Evolutionary conservation across 2,329 filamentous ascomycete genomes (phyloP).

Genomic region (Aspergillus awamori): DNA sequence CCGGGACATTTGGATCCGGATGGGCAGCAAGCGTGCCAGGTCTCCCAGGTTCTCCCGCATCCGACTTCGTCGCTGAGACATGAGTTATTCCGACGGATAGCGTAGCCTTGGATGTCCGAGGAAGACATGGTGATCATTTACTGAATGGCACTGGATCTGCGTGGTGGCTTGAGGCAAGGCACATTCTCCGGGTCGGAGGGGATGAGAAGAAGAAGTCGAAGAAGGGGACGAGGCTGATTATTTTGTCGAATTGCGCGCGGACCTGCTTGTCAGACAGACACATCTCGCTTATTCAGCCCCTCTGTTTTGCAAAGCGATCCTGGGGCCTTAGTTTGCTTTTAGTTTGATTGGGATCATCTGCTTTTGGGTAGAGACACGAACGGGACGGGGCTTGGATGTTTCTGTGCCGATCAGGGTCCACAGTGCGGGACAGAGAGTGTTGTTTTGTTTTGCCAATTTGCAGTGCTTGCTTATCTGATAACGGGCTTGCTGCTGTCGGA

Average conservation of each 20-base stretch:
- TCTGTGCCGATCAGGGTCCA: not conserved
- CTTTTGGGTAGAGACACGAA: not conserved
- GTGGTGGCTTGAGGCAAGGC: not conserved
- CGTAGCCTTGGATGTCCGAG: not conserved
- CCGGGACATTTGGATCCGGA: slow-evolving; percentile 3
- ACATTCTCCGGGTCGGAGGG: not conserved
- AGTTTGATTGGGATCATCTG: not conserved
- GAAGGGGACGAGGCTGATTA: not conserved
- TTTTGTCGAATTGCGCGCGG: not conserved
- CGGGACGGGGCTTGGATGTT: not conserved
- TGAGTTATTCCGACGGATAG: slow-evolving; percentile 6
- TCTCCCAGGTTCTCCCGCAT: slow-evolving; percentile 3
- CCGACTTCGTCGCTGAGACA: slow-evolving; percentile 5
- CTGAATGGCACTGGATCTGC: no score
- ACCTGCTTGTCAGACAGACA: not conserved
- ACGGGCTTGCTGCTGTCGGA: no score
- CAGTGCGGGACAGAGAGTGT: not conserved
- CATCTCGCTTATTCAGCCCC: not conserved
- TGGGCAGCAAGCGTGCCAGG: slow-evolving; percentile 10
- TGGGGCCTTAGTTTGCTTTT: not conserved
- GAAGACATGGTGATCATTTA: not conserved
- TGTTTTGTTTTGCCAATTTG: no score
- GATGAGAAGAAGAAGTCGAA: not conserved
- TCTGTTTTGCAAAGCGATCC: not conserved
- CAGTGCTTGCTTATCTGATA: no score